Conservation (phyloP, 164 flowering plant species). For the Akebia trifoliata region DNA sequence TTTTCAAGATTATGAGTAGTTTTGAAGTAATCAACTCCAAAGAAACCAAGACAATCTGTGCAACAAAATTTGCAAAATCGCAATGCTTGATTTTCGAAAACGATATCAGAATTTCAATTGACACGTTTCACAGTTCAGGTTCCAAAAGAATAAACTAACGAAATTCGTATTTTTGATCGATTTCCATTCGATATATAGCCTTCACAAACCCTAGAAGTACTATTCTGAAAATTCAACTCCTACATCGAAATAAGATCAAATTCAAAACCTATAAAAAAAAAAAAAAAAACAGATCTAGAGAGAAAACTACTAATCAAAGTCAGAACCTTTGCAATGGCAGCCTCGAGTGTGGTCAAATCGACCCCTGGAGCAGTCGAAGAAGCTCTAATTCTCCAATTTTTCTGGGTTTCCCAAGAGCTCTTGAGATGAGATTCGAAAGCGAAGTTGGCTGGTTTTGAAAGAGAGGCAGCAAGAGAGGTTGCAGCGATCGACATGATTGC, state of each 20-base stretch:
- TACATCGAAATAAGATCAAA: background rate
- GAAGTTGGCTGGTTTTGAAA: conserved; percentile 6
- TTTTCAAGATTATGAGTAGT: no score
- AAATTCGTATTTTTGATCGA: no score
- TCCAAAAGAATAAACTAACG: no score
- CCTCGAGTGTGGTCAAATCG: conserved; percentile 53
- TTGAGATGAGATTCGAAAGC: conserved; percentile 1
- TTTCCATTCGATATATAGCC: no score
- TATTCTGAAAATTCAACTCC: background rate
- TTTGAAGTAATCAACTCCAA: no score
- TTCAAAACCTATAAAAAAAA: background rate
- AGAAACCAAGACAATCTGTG: no score
- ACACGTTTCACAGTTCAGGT: no score
- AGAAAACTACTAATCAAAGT: background rate
- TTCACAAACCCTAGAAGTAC: no score
- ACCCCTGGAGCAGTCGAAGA: conserved; percentile 61
- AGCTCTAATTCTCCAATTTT: conserved; percentile 36
- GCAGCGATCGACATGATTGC: conserved; percentile 20
- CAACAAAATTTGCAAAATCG: no score
- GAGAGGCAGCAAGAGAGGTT: conserved; percentile 10
- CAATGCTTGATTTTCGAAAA: no score
- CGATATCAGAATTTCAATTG: no score
- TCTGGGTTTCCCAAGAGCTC: background rate
- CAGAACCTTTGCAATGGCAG: conserved; percentile 67
- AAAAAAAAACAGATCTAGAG: no score